Evolutionary conservation across 371 early-diverging fungal species (phyloP).

Genomic region (Funneliformis caledonium): DNA sequence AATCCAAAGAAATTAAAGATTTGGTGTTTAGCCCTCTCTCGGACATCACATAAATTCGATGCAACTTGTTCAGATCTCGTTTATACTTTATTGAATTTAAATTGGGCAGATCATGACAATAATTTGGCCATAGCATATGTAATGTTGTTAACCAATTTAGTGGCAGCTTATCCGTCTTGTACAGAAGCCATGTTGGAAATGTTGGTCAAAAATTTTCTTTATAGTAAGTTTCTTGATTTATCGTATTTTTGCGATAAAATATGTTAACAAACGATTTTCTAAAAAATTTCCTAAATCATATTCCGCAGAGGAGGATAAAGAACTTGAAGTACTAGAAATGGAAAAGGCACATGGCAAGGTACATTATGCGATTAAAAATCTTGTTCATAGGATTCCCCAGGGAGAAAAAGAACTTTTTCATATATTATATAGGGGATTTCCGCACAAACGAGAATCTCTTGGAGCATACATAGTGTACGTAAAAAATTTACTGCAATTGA

Average conservation of each 20-base stretch:
- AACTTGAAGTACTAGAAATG: constrained; percentile 11
- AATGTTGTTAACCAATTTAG: constrained; percentile 78
- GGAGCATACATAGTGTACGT: constrained; percentile 73
- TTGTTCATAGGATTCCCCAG: constrained; percentile 81
- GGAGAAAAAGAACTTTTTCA: constrained; percentile 70
- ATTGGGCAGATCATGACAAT: constrained; percentile 71
- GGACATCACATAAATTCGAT: background rate
- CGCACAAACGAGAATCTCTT: constrained; percentile 74
- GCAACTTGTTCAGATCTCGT: constrained; percentile 43
- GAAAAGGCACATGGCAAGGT: constrained; percentile 57
- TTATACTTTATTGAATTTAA: constrained; percentile 67
- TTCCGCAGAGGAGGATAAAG: constrained; percentile 3
- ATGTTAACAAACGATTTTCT: background rate
- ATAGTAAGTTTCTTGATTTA: constrained; percentile 55
- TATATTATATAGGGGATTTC: constrained; percentile 71
- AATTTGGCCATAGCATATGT: constrained; percentile 68
- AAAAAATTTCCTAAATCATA: background rate
- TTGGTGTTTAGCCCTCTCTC: constrained; percentile 26
- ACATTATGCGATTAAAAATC: constrained; percentile 69
- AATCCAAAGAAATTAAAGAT: background rate
- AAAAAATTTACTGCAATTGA: constrained; percentile 72
- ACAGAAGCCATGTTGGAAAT: constrained; percentile 66
- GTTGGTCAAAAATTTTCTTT: constrained; percentile 66
- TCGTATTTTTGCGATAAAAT: background rate
- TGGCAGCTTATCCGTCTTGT: constrained; percentile 85